Evolutionary conservation across 1,284 basidiomycete species (phyloP), one percentile per base, ranked within the genome.

Genomic region (Leccinum griseonigrum): DNA sequence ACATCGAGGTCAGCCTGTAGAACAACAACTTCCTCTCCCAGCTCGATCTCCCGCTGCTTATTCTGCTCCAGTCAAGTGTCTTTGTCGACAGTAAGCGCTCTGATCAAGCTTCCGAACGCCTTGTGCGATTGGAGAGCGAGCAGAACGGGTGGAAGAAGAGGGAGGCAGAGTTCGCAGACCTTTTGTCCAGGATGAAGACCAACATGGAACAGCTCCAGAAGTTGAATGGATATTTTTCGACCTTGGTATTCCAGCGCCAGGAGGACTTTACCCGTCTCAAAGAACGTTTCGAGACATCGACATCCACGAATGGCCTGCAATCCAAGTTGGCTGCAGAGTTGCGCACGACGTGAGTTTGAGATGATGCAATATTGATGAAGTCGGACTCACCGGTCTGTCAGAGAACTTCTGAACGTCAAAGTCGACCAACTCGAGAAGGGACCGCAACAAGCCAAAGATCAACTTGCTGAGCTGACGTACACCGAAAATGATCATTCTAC

Each of bases 21-120:
- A 97, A 68, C 80, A 88, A 60, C 88, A 92, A 96, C 83, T 68
- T 97, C 94, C 61, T 98, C 94, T 68, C 94, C 88, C 2, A 98
- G 81, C 64, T 94, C 88, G 22, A 83, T 81, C 72, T 97, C 95
- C 36, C 88, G 86, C 67, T 88, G 87, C 79, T 96, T 96, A 72
- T 89, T 91, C 36, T 95, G 83, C 60, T 92, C 88, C 1, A 98
- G 81, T n/a, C 94, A 80, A 11, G 84, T 78, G 66, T 97, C 94
- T 75, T 97, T 96, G 75, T 98, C 94, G 71, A 89, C 88, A 72
- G 88, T 92, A 67, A 85, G 82, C 56, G 90, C 22, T 92, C 94
- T 68, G 88, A 94, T 62, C 84, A 92, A 66, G 90, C 95, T 13
- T 90, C 92, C 0, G 89, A 92, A 63, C 91, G 95, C 69, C 83